Evolutionary conservation across 148 eudicot species (phyloP), one percentile per base, ranked within the genome.

Genomic region (Rhododendron molle): DNA sequence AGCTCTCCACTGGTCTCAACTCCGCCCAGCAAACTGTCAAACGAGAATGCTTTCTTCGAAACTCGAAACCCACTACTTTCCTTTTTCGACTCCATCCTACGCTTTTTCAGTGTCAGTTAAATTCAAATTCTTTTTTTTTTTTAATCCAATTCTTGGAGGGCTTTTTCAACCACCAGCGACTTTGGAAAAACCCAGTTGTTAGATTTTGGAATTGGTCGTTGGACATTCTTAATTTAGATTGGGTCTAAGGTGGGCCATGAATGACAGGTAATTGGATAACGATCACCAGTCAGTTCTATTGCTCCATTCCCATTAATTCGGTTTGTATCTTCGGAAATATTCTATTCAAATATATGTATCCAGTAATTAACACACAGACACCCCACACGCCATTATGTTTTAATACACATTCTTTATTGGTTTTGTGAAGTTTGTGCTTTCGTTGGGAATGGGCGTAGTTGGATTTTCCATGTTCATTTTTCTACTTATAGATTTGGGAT

Each of bases 251-350:
- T 16, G 83, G 83, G 83, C 72, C 65, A 36, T 13, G 43, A 21
- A 23, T 44, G 82, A 81, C 26, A n/a, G 56, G 73, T 74, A 26
- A 73, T 50, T 54, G 80, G 84, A 81, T 86, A 81, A 86, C 43
- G 12, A 50, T 74, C 50, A 71, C 32, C 46, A 32, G 28, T 4
- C 46, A 81, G 73, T 67, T 62, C 38, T 36, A 7, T 83, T 69
- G 58, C 85, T 83, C 85, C 85, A 83, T 83, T 83, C 85, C 62
- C 40, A 69, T 69, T 83, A 50, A 23, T 76, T 82, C 78, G 76
- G 82, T 83, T 40, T 21, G 47, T 82, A 76, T 58, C 60, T 54
- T 82, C 13, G 20, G 76, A 32, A 32, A 71, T 71, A 71, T 5
- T 71, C 15, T 71, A 71, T 71, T 26, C 3, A 32, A n/a, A 50